Conservation (phyloP, 2,329 filamentous ascomycete genomes). For the Aspergillus pseudoviridinutans region DNA sequence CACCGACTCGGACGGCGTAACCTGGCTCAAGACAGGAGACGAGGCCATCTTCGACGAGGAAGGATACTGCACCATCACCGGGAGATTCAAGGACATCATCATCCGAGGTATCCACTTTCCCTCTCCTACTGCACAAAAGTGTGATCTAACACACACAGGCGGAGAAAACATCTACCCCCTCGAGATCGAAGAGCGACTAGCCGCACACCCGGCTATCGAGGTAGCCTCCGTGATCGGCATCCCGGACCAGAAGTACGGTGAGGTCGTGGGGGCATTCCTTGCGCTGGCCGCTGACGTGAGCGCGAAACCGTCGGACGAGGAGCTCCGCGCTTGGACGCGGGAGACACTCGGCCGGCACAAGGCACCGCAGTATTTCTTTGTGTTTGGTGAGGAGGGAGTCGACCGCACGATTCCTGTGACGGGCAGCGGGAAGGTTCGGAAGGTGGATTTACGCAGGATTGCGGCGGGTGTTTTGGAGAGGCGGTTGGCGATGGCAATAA, state of each 20-base stretch:
- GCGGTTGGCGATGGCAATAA: conserved; percentile 9
- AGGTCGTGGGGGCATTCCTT: conserved; percentile 4
- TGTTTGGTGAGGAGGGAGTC: conserved; percentile 63
- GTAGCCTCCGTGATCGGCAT: conserved; percentile 62
- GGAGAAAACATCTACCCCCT: conserved; percentile 66
- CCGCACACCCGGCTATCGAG: conserved; percentile 54
- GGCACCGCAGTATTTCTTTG: conserved; percentile 70
- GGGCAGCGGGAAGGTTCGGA: conserved; percentile 69
- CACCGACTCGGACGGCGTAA: conserved; percentile 54
- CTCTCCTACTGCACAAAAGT: too few species aligned
- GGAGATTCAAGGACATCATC: conserved; percentile 75
- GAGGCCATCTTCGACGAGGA: conserved; percentile 51
- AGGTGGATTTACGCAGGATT: conserved; percentile 52
- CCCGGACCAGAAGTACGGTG: conserved; percentile 44
- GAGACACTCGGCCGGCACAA: conserved; percentile 62
- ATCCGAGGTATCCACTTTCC: conserved; percentile 54
- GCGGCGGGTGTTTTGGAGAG: conserved; percentile 41
- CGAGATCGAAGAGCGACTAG: conserved; percentile 64
- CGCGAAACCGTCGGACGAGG: conserved; percentile 45
- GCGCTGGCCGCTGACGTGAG: not conserved
- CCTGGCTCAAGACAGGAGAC: conserved; percentile 66
- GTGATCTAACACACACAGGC: conserved; percentile 32
- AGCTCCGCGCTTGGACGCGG: conserved; percentile 61
- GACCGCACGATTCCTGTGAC: conserved; percentile 56
- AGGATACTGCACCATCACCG: conserved; percentile 70